These are phyloP conservation scores for Hebeloma cylindrosporum DNA, from an alignment of 768 basidiomycete species.

Conservation along the genomic window DNA sequence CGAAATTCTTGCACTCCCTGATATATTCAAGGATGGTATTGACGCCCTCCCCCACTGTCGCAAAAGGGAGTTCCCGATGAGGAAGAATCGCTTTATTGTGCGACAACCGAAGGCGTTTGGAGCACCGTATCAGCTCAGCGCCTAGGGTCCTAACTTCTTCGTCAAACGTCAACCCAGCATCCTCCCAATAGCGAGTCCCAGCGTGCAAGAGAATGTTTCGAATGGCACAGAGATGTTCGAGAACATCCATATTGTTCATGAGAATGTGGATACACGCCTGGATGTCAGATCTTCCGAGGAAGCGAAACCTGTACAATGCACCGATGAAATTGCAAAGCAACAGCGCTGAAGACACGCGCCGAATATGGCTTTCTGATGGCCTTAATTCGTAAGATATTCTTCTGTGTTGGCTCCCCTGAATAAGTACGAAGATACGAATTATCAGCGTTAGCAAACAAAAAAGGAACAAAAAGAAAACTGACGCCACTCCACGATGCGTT, in stretches of 20 bases:
- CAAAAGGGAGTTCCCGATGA: background rate
- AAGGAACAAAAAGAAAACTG: too few relatives aligned
- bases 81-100: background rate
- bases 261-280: constrained; percentile 15
- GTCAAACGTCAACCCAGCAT: constrained; percentile 10
- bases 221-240: constrained; percentile 18
- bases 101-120: background rate
- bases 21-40: background rate
- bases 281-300: constrained; percentile 11
- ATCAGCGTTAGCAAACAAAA: constrained; percentile 4
- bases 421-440: background rate
- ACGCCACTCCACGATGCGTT: too few relatives aligned
- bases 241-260: constrained; percentile 10
- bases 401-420: background rate
- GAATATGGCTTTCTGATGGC: constrained; percentile 10
- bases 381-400: background rate
- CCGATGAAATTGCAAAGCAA: constrained; percentile 20
- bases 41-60: background rate
- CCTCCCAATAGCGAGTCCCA: constrained; percentile 16
- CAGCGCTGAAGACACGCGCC: constrained; percentile 10
- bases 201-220: constrained; percentile 14
- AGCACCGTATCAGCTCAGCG: background rate
- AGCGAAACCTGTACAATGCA: constrained; percentile 11
- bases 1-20: too few relatives aligned
- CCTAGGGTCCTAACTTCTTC: constrained; percentile 6